Evolutionary conservation across 2,329 filamentous ascomycete genomes (phyloP).

Genomic region (Fusarium zealandicum): DNA sequence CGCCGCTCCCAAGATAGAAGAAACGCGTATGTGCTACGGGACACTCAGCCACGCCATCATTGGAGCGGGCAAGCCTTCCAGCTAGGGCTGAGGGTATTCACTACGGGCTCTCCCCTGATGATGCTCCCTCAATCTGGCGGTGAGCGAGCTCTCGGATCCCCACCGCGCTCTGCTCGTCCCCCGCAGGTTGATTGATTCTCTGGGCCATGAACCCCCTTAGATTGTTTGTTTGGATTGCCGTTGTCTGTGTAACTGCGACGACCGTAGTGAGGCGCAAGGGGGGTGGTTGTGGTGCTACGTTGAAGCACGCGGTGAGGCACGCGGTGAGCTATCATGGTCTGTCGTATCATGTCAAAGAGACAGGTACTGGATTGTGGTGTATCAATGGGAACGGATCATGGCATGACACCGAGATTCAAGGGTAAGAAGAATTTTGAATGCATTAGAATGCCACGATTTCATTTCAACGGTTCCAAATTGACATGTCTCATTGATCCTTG

Average conservation of each 20-base stretch:
- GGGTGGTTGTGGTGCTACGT: conserved; percentile 7
- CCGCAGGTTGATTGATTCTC: conserved; percentile 24
- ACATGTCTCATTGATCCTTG: background rate
- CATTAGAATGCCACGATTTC: background rate
- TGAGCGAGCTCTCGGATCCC: conserved; percentile 17
- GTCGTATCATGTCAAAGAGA: conserved; percentile 26
- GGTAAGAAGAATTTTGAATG: background rate
- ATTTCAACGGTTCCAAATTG: background rate
- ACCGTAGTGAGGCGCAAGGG: conserved; percentile 14
- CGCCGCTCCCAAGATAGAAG: conserved; percentile 35
- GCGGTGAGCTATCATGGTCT: conserved; percentile 18
- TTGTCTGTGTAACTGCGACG: conserved; percentile 33
- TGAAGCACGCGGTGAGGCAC: conserved; percentile 15
- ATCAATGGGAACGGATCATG: conserved; percentile 28
- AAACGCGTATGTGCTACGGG: conserved; percentile 6
- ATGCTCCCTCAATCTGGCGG: conserved; percentile 19
- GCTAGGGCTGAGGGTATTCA: conserved; percentile 33
- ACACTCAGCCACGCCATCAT: conserved; percentile 27
- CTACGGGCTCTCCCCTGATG: conserved; percentile 19
- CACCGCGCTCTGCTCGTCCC: conserved; percentile 18
- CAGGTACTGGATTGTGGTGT: conserved; percentile 14
- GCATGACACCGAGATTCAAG: background rate
- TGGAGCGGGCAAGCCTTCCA: conserved; percentile 1
- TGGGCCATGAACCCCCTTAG: background rate
- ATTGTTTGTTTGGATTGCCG: conserved; percentile 30